Percentiles rank a stretch among this genome's conserved stretches.
Conservation (phyloP, 495 filamentous ascomycete genomes). For the Penicillium waksmanii region DNA sequence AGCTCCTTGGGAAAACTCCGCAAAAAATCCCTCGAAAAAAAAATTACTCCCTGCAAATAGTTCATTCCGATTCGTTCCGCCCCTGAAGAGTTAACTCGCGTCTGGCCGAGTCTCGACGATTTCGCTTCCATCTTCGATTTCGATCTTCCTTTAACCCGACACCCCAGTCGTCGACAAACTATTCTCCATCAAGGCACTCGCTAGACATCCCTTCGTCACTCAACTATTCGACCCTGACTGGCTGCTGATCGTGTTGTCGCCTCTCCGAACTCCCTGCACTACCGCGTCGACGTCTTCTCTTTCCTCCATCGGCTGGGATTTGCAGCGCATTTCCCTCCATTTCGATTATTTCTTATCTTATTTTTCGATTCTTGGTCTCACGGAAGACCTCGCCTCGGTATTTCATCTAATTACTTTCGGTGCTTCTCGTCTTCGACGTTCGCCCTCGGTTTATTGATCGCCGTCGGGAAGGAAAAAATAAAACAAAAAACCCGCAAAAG, state of each 20-base stretch:
- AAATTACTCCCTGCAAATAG: constrained; percentile 29
- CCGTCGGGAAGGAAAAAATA: constrained; percentile 2
- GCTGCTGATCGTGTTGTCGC: constrained; percentile 24
- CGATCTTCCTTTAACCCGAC: constrained; percentile 9
- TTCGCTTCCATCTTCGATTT: constrained; percentile 3
- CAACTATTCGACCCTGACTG: constrained; percentile 15
- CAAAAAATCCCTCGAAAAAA: constrained; percentile 32
- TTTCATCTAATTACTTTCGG: constrained; percentile 25
- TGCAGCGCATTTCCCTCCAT: constrained; percentile 51
- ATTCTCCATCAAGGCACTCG: constrained; percentile 1
- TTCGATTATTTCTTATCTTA: constrained; percentile 20
- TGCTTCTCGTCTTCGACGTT: constrained; percentile 8
- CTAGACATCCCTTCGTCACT: neutral
- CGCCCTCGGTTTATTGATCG: constrained; percentile 9
- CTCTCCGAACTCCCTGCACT: constrained; percentile 11
- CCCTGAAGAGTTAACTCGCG: constrained; percentile 31
- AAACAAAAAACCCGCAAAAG: constrained; percentile 3
- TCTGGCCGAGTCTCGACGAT: constrained; percentile 31
- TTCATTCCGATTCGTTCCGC: constrained; percentile 31
- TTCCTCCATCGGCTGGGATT: constrained; percentile 35
- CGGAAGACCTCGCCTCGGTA: constrained; percentile 22
- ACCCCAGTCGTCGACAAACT: neutral
- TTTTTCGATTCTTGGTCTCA: constrained; percentile 20
- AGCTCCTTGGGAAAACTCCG: constrained; percentile 24
- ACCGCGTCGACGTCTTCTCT: constrained; percentile 28